Percentiles rank a stretch among this genome's conserved stretches.
phyloP scores from a whole-genome alignment of 2,329 filamentous ascomycete species.

The Penicillium psychrosexuale region DNA sequence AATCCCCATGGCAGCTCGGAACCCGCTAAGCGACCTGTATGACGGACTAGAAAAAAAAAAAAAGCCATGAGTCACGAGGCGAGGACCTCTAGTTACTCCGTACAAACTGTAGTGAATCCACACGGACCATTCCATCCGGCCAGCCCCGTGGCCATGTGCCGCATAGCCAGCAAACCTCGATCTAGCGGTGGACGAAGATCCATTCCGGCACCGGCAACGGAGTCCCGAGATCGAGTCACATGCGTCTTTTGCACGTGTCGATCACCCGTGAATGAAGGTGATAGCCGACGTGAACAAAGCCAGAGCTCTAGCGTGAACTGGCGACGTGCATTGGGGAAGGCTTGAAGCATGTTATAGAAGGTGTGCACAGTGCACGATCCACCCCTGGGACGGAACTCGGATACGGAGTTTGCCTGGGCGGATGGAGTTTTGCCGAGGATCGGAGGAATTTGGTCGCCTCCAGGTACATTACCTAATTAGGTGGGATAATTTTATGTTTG shows the following conservation, averaged over 20 bases:
- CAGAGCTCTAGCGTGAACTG: neutral
- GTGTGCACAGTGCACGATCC: neutral
- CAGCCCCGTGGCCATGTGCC: neutral
- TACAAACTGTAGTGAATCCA: neutral
- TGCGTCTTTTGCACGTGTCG: neutral
- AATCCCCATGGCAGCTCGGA: neutral
- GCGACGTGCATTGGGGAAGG: neutral
- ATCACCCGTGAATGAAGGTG: neutral
- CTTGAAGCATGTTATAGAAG: neutral
- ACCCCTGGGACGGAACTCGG: neutral
- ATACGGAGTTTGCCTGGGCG: neutral
- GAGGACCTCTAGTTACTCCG: neutral
- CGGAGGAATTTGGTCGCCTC: neutral
- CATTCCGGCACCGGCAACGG: neutral
- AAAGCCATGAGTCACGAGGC: slow-evolving; percentile 1
- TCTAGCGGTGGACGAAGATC: neutral
- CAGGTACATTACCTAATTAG: neutral
- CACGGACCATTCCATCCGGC: neutral
- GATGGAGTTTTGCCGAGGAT: neutral
- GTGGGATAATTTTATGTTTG: neutral
- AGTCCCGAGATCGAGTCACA: neutral
- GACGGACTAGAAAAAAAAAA: neutral
- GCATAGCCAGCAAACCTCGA: neutral
- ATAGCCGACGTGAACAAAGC: neutral
- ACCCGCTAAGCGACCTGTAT: neutral